Conservation (phyloP, 768 basidiomycete genomes). For the Mrakia hoshinonis region DNA sequence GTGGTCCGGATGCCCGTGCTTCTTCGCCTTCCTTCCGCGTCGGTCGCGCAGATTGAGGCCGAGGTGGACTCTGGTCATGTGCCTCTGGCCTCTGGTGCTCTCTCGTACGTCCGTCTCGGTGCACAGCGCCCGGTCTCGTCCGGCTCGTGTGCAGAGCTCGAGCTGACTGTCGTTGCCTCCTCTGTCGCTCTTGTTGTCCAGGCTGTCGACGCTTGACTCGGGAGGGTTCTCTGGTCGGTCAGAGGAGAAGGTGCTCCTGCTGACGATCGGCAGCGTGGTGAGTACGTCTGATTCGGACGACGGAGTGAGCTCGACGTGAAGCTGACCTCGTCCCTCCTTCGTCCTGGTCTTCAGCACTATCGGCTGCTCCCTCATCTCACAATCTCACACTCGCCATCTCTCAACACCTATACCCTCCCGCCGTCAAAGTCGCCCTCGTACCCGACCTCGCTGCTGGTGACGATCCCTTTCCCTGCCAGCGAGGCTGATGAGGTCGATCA, state of each 20-base stretch:
- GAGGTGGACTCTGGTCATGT: slow-evolving; percentile 2
- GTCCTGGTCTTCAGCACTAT: slow-evolving; percentile 6
- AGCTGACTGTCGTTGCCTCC: not conserved
- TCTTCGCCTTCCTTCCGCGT: not conserved
- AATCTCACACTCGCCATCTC: slow-evolving; percentile 9
- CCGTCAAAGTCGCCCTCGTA: not conserved
- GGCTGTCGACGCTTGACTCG: slow-evolving; percentile 11
- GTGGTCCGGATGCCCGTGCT: not conserved
- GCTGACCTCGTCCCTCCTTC: not conserved
- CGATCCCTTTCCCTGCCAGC: slow-evolving; percentile 13
- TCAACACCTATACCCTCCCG: slow-evolving; percentile 26
- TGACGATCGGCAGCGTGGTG: slow-evolving; percentile 21
- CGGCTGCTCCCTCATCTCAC: slow-evolving; percentile 13
- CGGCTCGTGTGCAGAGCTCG: not conserved
- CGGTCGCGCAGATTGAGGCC: slow-evolving; percentile 2
- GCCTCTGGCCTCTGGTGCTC: not conserved
- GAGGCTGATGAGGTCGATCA: slow-evolving; percentile 9
- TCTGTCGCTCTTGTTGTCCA: not conserved
- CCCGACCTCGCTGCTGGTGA: slow-evolving; percentile 1
- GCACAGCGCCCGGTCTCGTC: not conserved
- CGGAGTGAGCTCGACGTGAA: not conserved
- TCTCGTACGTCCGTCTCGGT: not conserved
- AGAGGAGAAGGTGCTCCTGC: slow-evolving; percentile 7
- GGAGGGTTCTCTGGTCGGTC: not conserved
- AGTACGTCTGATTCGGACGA: not conserved